phyloP scores from a whole-genome alignment of 139 green algal genomes.

The Desmodesmus armatus region DNA sequence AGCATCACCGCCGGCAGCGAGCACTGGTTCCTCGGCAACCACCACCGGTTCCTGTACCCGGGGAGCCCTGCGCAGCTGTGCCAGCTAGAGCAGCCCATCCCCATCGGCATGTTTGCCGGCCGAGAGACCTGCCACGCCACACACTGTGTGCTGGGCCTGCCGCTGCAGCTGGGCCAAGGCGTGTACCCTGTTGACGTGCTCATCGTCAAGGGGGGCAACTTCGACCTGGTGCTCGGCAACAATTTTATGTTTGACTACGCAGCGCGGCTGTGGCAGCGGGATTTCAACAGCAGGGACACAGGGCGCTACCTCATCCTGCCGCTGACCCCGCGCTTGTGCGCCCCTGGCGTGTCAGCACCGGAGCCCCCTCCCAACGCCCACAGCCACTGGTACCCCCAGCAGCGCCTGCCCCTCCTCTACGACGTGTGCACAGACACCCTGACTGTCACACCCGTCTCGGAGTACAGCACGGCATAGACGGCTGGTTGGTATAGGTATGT shows the following conservation, averaged over 20 bases:
- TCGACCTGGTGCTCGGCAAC: neutral
- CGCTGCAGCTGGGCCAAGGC: neutral
- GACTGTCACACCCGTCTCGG: neutral
- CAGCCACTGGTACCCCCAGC: neutral
- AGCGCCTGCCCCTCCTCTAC: neutral
- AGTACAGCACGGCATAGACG: neutral
- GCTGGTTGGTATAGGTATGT: neutral
- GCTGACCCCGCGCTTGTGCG: too few relatives aligned
- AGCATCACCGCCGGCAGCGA: neutral
- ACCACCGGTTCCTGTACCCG: neutral
- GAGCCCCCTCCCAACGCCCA: too few relatives aligned
- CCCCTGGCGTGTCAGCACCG: too few relatives aligned
- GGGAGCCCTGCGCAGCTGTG: slow-evolving; percentile 2
- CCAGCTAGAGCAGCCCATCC: neutral
- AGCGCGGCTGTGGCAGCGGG: too few relatives aligned
- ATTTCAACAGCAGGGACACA: neutral
- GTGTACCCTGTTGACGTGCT: neutral
- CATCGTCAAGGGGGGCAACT: neutral
- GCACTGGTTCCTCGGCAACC: neutral
- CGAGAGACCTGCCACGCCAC: neutral
- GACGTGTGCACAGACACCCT: neutral
- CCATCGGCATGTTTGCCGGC: neutral
- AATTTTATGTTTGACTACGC: neutral
- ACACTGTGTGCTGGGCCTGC: neutral
- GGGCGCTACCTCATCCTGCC: too few relatives aligned